Conservation (phyloP, 2,329 filamentous ascomycete genomes). For the Aspergillus aculeatus region DNA sequence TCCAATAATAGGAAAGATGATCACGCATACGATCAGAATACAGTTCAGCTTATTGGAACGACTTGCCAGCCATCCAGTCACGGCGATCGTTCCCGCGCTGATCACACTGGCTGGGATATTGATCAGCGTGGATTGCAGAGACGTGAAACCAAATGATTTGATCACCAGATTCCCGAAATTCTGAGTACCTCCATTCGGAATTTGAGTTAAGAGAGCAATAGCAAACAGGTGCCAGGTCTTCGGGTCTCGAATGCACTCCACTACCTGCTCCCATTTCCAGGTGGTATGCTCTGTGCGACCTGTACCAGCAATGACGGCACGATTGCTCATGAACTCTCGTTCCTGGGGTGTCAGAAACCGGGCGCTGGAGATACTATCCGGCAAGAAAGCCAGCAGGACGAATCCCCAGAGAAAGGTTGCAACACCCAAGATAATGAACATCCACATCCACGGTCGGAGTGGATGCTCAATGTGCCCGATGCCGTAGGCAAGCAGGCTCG, state of each 20-base stretch:
- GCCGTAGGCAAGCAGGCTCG: constrained; percentile 48
- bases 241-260: constrained; percentile 56
- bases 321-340: constrained; percentile 38
- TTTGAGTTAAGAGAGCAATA: constrained; percentile 52
- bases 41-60: constrained; percentile 11
- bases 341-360: constrained; percentile 58
- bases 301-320: constrained; percentile 15
- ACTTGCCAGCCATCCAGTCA: constrained; percentile 16
- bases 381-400: constrained; percentile 50
- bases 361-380: constrained; percentile 56
- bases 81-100: constrained; percentile 16
- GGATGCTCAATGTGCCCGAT: constrained; percentile 53
- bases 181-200: constrained; percentile 57
- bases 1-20: constrained; percentile 54
- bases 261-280: constrained; percentile 54
- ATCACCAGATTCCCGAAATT: constrained; percentile 54
- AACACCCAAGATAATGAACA: constrained; percentile 57
- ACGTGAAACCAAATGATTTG: constrained; percentile 56
- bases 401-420: constrained; percentile 54
- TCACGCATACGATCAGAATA: constrained; percentile 48
- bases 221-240: constrained; percentile 61
- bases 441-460: constrained; percentile 56
- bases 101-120: constrained; percentile 61
- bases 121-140: constrained; percentile 53
- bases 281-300: constrained; percentile 28